phyloP scores from a whole-genome alignment of 208 protist genomes.

The Wallacemonas sp. region DNA sequence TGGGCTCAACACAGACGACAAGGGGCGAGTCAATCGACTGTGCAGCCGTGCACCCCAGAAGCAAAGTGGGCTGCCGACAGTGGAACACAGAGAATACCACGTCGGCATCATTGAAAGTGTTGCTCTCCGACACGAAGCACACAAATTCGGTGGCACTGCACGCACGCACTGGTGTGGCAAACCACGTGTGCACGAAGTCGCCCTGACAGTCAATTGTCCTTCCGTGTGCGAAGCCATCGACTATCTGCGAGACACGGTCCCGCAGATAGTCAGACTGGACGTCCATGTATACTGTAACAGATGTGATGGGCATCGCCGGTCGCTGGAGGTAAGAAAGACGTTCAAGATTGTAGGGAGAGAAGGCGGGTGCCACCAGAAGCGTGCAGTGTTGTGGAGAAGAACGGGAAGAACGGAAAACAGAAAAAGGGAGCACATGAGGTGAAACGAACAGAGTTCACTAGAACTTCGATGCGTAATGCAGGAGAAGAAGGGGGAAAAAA shows the following conservation, averaged over 20 bases:
- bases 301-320: neutral
- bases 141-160: conserved; percentile 21
- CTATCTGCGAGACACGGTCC: conserved; percentile 15
- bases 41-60: conserved; percentile 20
- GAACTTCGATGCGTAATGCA: no score
- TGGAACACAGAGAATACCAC: conserved; percentile 64
- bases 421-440: no score
- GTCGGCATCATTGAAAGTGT: conserved; percentile 51
- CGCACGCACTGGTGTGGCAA: conserved; percentile 1
- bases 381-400: neutral
- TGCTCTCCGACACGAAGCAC: conserved; percentile 64
- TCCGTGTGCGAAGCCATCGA: neutral
- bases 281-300: neutral
- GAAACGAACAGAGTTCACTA: no score
- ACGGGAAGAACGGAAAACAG: neutral
- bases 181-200: conserved; percentile 16
- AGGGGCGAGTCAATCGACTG: conserved; percentile 32
- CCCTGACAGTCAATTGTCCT: neutral
- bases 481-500: neutral
- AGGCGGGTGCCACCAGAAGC: no score
- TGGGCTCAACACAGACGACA: conserved; percentile 2
- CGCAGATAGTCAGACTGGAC: neutral
- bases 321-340: no score
- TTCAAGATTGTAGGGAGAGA: no score
- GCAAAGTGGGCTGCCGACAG: conserved; percentile 43